Base-by-base conservation (phyloP, 202 grass and related monocot genomes). In the Eragrostis tef region DNA sequence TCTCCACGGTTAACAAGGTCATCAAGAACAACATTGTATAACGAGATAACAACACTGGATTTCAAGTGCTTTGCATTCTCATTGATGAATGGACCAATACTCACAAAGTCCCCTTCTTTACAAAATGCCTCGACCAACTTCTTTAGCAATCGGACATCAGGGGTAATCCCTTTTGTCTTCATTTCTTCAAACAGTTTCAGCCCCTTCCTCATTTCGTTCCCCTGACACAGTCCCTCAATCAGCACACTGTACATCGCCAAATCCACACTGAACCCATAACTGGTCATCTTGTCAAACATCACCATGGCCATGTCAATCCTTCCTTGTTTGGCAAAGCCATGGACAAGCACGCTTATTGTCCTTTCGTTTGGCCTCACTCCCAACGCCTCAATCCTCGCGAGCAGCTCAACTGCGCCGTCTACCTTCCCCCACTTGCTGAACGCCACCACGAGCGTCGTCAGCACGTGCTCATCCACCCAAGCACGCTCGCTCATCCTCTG, bases 401-500 rank as follows among this genome's bases (percentile, higher is more conserved):
- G 13, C 41, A 98, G 70, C 74, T 94, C 92, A 65, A 64, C 69
- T 3, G 82, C 70, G 12, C 46, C 81, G 0, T 91, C 84, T 61
- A 94, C 88, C 79, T 85, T 93, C 7, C 86, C 88, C 86, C 90
- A 94, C 83, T 93, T 98, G 87, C 92, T 94, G 81, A 94, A 94
- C 14, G 90, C 78, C 58, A 91, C 80, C 1, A 75, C 54, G 2
- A 94, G 85, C 71, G 74, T 79, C 7, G 95, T 98, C 29, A 98
- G 50, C 9, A 94, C 92, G 17, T 93, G 82, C 65, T 54, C 46
- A 22, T 98, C 92, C 22, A 93, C 88, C 90, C 88, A 94, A 0
- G 83, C 87, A 56, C 50, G 72, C 19, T 75, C 71, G n/a, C 83
- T 87, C 82, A 98, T 98, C 60, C 39, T 88, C 34, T 88, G 69